Base-by-base conservation (phyloP, 1,284 basidiomycete genomes). In the Ustilago esculenta region DNA sequence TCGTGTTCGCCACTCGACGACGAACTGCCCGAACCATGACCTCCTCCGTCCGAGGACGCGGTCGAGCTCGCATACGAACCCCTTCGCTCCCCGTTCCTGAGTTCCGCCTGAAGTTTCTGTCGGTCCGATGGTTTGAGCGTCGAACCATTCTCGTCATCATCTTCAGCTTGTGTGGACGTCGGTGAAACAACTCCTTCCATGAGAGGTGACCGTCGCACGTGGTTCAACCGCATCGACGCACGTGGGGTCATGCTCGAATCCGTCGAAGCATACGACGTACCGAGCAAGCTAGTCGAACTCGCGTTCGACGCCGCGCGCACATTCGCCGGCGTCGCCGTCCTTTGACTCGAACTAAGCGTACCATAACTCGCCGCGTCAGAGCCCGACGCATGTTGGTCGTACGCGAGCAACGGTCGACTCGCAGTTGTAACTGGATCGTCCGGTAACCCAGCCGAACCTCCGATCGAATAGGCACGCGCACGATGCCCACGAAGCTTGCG, bases 271-370 rank as follows among this genome's bases (percentile, higher is more conserved):
- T 65, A 57, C 25, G 61, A 60, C 1, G 61, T 56, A 14, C 60
- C 53, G 3, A 60, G 30, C 48, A 64, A 29, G 3, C 30, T 33
- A 1, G 48, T 41, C 17, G 47, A 46, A 33, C 53, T 29, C 7
- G 48, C 52, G 23, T 50, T 61, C 15, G 45, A 47, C 4, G 55
- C 65, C 30, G 56, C 56, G 10, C 63, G 55, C 18, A 73, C 60
- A n/a, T 45, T 73, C 4, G 65, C 63, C 17, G 72, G 72, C 5
- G 72, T 76, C 9, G 73, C 63, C 3, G 74, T 76, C 29, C 66
- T 64, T 42, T 76, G 69, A 15, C 72, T 74, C 27, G 69, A 68
- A 43, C 73, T 74, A 24, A 79, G 65, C 20, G 73, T 53, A 14
- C 74, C 77, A 34, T 79, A 77, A 42, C 66, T 63, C 8, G 42